These are phyloP conservation scores for Pseudonitzschia multiseries DNA, from an alignment of 108 stramenopile species.

Conservation along the genomic window DNA sequence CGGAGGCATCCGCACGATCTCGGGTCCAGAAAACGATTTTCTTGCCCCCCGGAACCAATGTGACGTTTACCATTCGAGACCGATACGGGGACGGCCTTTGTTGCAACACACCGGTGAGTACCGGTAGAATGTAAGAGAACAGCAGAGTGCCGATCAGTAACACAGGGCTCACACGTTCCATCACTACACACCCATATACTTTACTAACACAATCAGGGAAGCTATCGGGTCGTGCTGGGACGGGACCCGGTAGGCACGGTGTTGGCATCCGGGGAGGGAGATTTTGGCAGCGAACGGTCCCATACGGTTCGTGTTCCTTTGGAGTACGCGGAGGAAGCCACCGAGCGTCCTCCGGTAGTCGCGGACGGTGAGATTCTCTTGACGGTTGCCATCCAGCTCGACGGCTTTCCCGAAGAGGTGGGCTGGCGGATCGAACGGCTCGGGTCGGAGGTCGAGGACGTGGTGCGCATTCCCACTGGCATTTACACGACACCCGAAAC, in stretches of 20 bases:
- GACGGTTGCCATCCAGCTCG: conserved; percentile 32
- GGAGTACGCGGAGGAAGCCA: conserved; percentile 7
- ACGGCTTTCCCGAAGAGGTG: conserved; percentile 30
- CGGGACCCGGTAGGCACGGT: conserved; percentile 15
- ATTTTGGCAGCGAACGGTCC: conserved; percentile 12
- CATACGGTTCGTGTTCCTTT: conserved; percentile 16
- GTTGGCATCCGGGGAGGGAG: conserved; percentile 16
- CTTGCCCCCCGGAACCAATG: conserved; percentile 23
- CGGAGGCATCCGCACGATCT: conserved; percentile 1
- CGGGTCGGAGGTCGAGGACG: conserved; percentile 19
- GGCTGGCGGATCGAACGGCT: conserved; percentile 40
- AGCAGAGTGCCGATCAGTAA: no score
- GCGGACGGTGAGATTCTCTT: conserved; percentile 40
- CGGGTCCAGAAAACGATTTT: conserved; percentile 23
- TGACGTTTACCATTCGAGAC: conserved; percentile 28
- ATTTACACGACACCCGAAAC: conserved; percentile 19
- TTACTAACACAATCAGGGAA: conserved; percentile 12
- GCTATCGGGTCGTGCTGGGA: conserved; percentile 22
- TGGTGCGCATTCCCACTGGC: conserved; percentile 33
- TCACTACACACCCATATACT: no score
- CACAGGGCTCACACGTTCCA: no score
- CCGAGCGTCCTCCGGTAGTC: background rate
- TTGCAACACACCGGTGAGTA: conserved; percentile 24
- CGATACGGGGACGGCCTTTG: conserved; percentile 42
- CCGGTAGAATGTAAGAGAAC: no score